Conservation (phyloP, 1,284 basidiomycete genomes). For the Leccinum pachyderme region DNA sequence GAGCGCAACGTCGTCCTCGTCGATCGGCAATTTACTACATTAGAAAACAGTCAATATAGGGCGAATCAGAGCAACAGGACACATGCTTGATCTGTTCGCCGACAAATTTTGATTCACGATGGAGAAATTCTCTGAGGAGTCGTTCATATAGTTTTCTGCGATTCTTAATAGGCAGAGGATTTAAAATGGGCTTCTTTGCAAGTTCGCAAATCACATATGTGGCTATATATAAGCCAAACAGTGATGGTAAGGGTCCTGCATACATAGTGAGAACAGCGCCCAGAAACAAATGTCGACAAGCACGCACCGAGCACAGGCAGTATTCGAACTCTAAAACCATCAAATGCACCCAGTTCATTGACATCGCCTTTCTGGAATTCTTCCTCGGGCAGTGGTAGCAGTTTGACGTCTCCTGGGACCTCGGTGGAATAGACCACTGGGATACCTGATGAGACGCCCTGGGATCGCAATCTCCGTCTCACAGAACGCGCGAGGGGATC, state of each 20-base stretch:
- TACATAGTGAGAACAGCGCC: slow-evolving; percentile 4
- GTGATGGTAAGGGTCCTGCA: slow-evolving; percentile 75
- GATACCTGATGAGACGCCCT: slow-evolving; percentile 73
- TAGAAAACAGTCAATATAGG: slow-evolving; percentile 1
- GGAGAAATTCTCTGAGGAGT: slow-evolving; percentile 73
- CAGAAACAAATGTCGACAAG: background rate
- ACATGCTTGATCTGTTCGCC: slow-evolving; percentile 54
- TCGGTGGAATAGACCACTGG: slow-evolving; percentile 98
- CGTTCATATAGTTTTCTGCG: slow-evolving; percentile 82
- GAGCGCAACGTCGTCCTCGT: slow-evolving; percentile 77
- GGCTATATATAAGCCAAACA: slow-evolving; percentile 87
- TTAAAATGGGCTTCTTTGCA: slow-evolving; percentile 77
- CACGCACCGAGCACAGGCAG: slow-evolving; percentile 75
- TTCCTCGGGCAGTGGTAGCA: slow-evolving; percentile 89
- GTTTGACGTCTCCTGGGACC: slow-evolving; percentile 82
- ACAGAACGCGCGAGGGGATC: slow-evolving; percentile 94
- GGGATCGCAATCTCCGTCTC: slow-evolving; percentile 71
- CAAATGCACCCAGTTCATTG: slow-evolving; percentile 88
- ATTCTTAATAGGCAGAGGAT: slow-evolving; percentile 82
- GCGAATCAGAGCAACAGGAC: background rate
- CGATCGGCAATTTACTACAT: slow-evolving; percentile 70
- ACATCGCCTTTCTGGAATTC: slow-evolving; percentile 91
- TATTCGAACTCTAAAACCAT: slow-evolving; percentile 92
- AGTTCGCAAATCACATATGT: slow-evolving; percentile 85
- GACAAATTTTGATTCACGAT: slow-evolving; percentile 65